These are phyloP conservation scores for Aspergillus sp. DNA, from an alignment of 2,329 filamentous ascomycete species.

Conservation along the genomic window DNA sequence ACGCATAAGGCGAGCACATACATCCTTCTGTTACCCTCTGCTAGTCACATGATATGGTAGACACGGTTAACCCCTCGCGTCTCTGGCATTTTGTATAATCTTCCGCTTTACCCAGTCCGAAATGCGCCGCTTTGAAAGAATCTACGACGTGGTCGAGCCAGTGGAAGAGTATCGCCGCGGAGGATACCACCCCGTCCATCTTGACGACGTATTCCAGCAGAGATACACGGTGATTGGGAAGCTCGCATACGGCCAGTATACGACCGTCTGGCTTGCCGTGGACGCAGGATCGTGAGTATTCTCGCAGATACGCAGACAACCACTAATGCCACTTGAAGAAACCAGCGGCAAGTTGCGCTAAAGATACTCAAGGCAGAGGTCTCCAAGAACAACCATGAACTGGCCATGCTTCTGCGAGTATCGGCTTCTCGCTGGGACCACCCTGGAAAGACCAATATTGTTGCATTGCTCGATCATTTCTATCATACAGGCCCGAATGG, in stretches of 20 bases:
- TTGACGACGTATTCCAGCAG: slow-evolving; percentile 19
- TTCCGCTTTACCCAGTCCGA: not conserved
- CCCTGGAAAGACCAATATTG: slow-evolving; percentile 17
- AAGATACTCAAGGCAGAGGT: slow-evolving; percentile 24
- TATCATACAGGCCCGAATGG: slow-evolving; percentile 22
- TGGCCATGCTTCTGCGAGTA: slow-evolving; percentile 15
- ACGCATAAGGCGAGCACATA: no score
- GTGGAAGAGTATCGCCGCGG: slow-evolving; percentile 24
- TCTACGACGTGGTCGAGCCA: slow-evolving; percentile 20
- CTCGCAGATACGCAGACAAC: not conserved
- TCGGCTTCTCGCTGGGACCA: slow-evolving; percentile 11
- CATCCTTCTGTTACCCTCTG: no score
- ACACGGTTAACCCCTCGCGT: no score
- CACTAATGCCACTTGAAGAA: slow-evolving; percentile 3
- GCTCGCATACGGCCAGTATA: slow-evolving; percentile 17
- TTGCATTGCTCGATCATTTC: slow-evolving; percentile 23
- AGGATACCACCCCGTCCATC: slow-evolving; percentile 25
- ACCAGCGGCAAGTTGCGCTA: slow-evolving; percentile 18
- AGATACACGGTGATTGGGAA: slow-evolving; percentile 20
- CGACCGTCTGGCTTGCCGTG: slow-evolving; percentile 25
- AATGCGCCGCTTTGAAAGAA: slow-evolving; percentile 20
- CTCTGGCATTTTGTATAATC: no score
- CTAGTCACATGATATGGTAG: no score
- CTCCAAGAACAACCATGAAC: slow-evolving; percentile 19
- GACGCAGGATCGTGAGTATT: slow-evolving; percentile 11